Percentiles rank a stretch among this genome's conserved stretches.
phyloP scores from a whole-genome alignment of 495 filamentous ascomycete genomes.

The Penicillium lividum region DNA sequence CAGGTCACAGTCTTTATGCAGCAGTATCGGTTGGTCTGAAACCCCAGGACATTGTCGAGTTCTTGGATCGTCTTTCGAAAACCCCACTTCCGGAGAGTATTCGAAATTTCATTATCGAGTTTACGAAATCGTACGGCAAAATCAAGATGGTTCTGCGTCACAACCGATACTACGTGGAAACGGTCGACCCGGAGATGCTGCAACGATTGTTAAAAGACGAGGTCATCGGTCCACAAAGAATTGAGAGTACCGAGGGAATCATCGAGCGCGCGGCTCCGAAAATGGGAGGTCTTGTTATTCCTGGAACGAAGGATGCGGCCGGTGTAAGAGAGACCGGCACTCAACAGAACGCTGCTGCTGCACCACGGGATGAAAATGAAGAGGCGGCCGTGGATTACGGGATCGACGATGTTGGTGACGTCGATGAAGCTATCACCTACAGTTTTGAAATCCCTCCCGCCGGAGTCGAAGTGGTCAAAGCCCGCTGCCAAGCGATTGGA shows the following conservation, averaged over 20 bases:
- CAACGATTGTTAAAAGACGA: conserved; percentile 78
- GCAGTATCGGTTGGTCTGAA: conserved; percentile 89
- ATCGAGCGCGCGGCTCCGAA: conserved; percentile 80
- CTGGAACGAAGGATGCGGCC: conserved; percentile 90
- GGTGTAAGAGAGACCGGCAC: conserved; percentile 68
- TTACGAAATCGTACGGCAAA: conserved; percentile 90
- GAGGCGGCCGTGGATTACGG: conserved; percentile 63
- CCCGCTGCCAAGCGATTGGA: conserved; percentile 81
- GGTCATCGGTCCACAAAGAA: conserved; percentile 63
- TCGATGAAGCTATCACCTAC: conserved; percentile 82
- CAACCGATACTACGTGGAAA: conserved; percentile 92
- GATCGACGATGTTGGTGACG: conserved; percentile 78
- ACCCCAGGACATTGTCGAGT: conserved; percentile 85
- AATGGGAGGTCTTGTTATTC: conserved; percentile 88
- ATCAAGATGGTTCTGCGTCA: conserved; percentile 93
- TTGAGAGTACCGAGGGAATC: conserved; percentile 67
- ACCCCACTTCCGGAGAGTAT: conserved; percentile 79
- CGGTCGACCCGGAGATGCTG: conserved; percentile 78
- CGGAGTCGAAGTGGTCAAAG: conserved; percentile 82
- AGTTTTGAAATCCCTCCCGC: conserved; percentile 86
- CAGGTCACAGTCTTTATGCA: conserved; percentile 88
- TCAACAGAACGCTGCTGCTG: conserved; percentile 41
- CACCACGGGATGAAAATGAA: conserved; percentile 28
- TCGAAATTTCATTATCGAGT: conserved; percentile 73
- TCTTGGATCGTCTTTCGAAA: conserved; percentile 84